Percentiles rank a stretch among this genome's conserved stretches.
phyloP scores from a whole-genome alignment of 768 basidiomycete species.

The Lentinula sp. region DNA sequence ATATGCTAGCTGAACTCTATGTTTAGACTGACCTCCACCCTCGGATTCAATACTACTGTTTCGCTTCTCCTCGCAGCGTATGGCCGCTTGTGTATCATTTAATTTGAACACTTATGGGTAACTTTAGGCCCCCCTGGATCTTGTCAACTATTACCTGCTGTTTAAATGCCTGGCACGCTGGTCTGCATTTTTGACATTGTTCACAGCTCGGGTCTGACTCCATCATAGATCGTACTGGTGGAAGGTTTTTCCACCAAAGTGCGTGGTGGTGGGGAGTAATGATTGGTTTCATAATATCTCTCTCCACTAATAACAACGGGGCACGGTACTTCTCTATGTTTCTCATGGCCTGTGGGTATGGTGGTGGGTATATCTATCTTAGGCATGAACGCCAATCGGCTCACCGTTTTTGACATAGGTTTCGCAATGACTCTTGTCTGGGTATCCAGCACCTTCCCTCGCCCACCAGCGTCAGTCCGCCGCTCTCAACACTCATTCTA shows the following conservation, averaged over 20 bases:
- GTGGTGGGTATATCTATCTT: conserved; percentile 19
- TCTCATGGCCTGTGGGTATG: conserved; percentile 39
- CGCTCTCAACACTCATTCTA: neutral
- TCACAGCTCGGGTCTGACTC: neutral
- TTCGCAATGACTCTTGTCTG: conserved; percentile 47
- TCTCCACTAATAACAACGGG: conserved; percentile 30
- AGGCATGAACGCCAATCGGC: too few relatives aligned
- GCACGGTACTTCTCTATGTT: conserved; percentile 41
- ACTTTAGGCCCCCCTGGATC: conserved; percentile 7
- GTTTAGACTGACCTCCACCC: conserved; percentile 2
- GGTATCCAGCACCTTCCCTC: conserved; percentile 54
- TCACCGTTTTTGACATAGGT: conserved; percentile 13
- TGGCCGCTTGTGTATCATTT: neutral
- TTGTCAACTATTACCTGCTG: conserved; percentile 2
- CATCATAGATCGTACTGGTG: conserved; percentile 33
- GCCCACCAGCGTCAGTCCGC: conserved; percentile 45
- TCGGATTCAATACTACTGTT: conserved; percentile 3
- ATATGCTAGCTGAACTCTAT: neutral
- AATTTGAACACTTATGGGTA: neutral
- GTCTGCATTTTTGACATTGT: neutral
- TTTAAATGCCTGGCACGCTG: conserved; percentile 7
- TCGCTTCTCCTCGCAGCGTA: conserved; percentile 7
- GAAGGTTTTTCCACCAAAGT: conserved; percentile 38
- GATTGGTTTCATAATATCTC: conserved; percentile 36
- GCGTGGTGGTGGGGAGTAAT: conserved; percentile 36